Percentiles rank a stretch among this genome's conserved stretches.
Conservation (phyloP, 1,139 yeast species). For the Scheffersomyces titani region DNA sequence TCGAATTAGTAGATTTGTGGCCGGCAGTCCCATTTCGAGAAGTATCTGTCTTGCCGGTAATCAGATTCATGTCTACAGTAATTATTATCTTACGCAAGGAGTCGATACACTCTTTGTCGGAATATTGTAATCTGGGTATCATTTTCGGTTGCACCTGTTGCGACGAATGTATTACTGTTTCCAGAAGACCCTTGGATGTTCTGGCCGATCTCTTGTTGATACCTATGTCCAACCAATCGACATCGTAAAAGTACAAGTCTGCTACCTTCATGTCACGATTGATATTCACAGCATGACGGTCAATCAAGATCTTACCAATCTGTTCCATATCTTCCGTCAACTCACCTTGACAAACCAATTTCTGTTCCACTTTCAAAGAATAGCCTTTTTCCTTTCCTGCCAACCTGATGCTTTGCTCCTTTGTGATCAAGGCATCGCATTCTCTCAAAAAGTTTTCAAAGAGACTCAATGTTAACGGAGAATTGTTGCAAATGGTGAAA, state of each 20-base stretch:
- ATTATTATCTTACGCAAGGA: constrained; percentile 46
- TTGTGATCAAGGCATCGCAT: constrained; percentile 36
- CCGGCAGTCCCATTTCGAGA: constrained; percentile 1
- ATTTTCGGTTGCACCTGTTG: constrained; percentile 5
- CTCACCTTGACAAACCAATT: constrained; percentile 62
- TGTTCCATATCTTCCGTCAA: constrained; percentile 48
- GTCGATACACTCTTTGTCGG: constrained; percentile 36
- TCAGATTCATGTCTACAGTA: constrained; percentile 6
- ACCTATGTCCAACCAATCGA: constrained; percentile 65
- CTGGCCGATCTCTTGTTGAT: constrained; percentile 15
- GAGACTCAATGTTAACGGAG: constrained; percentile 58
- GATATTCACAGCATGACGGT: constrained; percentile 32
- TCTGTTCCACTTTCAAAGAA: constrained; percentile 58
- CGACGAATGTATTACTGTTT: constrained; percentile 6
- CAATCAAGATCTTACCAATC: constrained; percentile 32
- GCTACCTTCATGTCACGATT: constrained; percentile 44
- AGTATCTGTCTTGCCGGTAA: background rate
- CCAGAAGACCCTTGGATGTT: constrained; percentile 1
- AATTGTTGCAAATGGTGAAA: constrained; percentile 51
- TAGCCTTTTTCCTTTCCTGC: constrained; percentile 30
- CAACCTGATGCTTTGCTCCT: constrained; percentile 27
- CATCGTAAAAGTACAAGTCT: constrained; percentile 65
- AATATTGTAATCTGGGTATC: constrained; percentile 21
- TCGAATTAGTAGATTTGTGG: constrained; percentile 1
- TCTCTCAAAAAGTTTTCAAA: constrained; percentile 68